These are phyloP conservation scores for Paecilomyces sp. DNA, from an alignment of 2,329 filamentous ascomycete species.

Conservation along the genomic window DNA sequence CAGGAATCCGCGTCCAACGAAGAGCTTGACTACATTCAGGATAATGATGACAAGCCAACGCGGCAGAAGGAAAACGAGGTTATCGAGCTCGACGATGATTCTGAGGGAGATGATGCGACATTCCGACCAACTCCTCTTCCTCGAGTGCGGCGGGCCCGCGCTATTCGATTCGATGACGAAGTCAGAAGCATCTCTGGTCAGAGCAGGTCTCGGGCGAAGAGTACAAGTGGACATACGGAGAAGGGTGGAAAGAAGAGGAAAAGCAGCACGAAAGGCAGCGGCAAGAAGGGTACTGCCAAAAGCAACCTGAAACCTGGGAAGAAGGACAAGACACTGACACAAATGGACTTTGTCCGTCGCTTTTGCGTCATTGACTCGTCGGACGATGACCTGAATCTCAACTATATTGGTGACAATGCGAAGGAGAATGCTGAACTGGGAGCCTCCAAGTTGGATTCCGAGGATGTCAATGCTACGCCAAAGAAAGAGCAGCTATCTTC, in stretches of 20 bases:
- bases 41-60: constrained; percentile 16
- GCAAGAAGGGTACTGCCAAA: constrained; percentile 13
- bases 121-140: constrained; percentile 9
- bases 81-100: constrained; percentile 18
- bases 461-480: not conserved
- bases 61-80: constrained; percentile 7
- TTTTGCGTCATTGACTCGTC: constrained; percentile 23
- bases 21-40: constrained; percentile 22
- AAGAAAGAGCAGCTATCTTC: not conserved
- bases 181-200: not conserved
- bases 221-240: constrained; percentile 3
- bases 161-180: constrained; percentile 5
- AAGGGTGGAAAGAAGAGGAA: constrained; percentile 9
- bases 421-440: constrained; percentile 9
- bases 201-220: not conserved
- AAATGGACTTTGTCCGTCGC: constrained; percentile 35
- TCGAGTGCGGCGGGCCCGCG: constrained; percentile 5
- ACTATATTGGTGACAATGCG: constrained; percentile 21
- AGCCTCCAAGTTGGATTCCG: constrained; percentile 2
- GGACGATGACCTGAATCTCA: constrained; percentile 25
- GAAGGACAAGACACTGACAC: constrained; percentile 33
- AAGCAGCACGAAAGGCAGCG: constrained; percentile 13
- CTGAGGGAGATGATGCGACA: constrained; percentile 15
- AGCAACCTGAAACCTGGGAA: constrained; percentile 14
- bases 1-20: constrained; percentile 4